These are phyloP conservation scores for Dianthus caryophyllus DNA, from an alignment of 148 eudicot genomes.

Conservation along the genomic window DNA sequence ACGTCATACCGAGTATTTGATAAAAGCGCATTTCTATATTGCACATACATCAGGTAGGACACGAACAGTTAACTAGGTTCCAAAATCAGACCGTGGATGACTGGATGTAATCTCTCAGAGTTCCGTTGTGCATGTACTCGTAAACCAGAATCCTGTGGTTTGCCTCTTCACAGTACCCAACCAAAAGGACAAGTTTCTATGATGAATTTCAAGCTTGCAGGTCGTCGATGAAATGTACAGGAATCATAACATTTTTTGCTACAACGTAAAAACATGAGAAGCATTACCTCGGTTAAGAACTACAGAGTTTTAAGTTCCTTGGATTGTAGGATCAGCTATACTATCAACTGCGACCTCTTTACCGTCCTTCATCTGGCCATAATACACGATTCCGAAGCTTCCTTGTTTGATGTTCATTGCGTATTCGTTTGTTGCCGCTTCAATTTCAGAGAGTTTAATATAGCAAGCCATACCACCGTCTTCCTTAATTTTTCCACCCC, in stretches of 20 bases:
- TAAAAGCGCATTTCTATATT: too few relatives aligned
- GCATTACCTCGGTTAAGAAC: conserved; percentile 81
- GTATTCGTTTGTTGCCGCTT: conserved; percentile 68
- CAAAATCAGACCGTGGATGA: conserved; percentile 52
- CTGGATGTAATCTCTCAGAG: conserved; percentile 86
- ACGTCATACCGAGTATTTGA: neutral
- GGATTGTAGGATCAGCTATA: conserved; percentile 84
- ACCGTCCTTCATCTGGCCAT: conserved; percentile 80
- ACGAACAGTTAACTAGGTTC: neutral
- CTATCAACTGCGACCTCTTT: conserved; percentile 87
- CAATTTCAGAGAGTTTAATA: conserved; percentile 62
- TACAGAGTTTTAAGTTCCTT: conserved; percentile 83
- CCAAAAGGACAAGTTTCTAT: conserved; percentile 87
- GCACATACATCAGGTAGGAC: too few relatives aligned
- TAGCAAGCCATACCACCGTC: conserved; percentile 75
- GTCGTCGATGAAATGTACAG: neutral
- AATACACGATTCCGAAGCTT: conserved; percentile 94
- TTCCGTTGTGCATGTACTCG: conserved; percentile 96
- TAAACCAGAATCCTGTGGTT: conserved; percentile 81
- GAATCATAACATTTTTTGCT: too few relatives aligned
- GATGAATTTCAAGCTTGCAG: conserved; percentile 43
- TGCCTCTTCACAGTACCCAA: conserved; percentile 96
- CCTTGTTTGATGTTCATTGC: conserved; percentile 75
- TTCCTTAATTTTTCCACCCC: conserved; percentile 63
- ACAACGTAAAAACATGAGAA: neutral